Evolutionary conservation across 345 rosid species (phyloP).

Genomic region (Gossypium thurberi): DNA sequence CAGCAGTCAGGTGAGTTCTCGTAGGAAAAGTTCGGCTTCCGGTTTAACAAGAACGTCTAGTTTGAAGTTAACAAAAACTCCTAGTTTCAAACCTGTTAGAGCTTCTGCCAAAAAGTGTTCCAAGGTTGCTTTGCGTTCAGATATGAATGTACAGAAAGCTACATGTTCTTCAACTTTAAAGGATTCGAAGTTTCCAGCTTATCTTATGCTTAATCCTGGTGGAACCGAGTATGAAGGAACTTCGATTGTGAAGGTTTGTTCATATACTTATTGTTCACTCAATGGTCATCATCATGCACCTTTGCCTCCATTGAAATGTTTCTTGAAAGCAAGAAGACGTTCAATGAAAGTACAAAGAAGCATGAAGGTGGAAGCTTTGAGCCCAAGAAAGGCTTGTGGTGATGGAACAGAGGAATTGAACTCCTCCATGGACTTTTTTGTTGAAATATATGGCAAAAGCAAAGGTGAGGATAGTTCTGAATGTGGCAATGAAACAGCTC

Average conservation of each 20-base stretch:
- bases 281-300: conserved; percentile 75
- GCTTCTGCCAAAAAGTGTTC: conserved; percentile 34
- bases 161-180: conserved; percentile 91
- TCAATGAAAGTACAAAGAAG: conserved; percentile 55
- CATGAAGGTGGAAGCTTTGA: conserved; percentile 31
- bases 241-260: conserved; percentile 71
- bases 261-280: conserved; percentile 80
- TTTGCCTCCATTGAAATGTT: conserved; percentile 66
- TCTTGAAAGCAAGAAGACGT: conserved; percentile 57
- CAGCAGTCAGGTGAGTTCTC: conserved; percentile 31
- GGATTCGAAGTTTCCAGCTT: conserved; percentile 70
- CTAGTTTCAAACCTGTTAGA: conserved; percentile 59
- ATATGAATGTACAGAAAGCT: conserved; percentile 44
- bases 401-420: conserved; percentile 8
- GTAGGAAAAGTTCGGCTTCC: conserved; percentile 25
- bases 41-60: conserved; percentile 40
- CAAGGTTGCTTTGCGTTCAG: conserved; percentile 38
- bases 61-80: conserved; percentile 55
- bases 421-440: conserved; percentile 21
- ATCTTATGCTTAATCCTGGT: conserved; percentile 62
- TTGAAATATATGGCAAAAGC: conserved; percentile 39
- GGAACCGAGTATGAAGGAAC: conserved; percentile 66
- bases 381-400: conserved; percentile 17
- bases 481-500: conserved; percentile 7
- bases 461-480: conserved; percentile 15